Evolutionary conservation across 495 filamentous ascomycete species (phyloP), one percentile per base, ranked within the genome.

Genomic region (Hyphodiscus hymeniophilus): DNA sequence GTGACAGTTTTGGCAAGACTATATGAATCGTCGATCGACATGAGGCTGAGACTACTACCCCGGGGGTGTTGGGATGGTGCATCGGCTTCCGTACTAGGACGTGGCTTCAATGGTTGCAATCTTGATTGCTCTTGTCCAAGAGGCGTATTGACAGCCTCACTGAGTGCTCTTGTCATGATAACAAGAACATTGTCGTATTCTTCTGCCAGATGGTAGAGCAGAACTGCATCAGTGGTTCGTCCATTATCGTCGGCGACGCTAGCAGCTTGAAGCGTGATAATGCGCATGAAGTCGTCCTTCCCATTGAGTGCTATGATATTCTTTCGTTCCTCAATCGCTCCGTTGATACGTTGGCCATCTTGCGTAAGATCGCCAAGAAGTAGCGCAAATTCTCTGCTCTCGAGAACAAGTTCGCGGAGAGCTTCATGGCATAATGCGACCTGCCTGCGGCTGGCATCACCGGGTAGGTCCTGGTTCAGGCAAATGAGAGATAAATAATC

Each of bases 401-500:
- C 92, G 16, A 99, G 73, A 31, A 95, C 86, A 44, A 95, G 85
- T 60, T 97, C 92, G n/a, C 89, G 84, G 47, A 99, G 72, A 16
- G 90, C 89, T 60, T 94, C 88, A 62, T 96, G 87, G 64, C 91
- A 97, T 33, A 96, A 75, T 1, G 76, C 71, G 28, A 83, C 75
- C 60, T 97, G 92, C 12, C 79, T 78, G 48, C 78, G 81, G 50
- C 90, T 91, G 2, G 77, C 64, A 26, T 81, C 71, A 22, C 84
- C 79, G 16, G 76, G 74, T 24, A 95, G 73, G 64, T 95, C 94
- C 28, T 82, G 77, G 58, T 97, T 96, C 41, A 99, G 80, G 63
- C 88, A 96, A 47, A 97, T 89, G 40, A 97, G 72, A 17, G 80
- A 77, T 41, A 99, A 83, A 58, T 99, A 99, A 63, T 99, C 94